Base-by-base conservation (phyloP, 139 green algal species). In the Micromonas pusilla region DNA sequence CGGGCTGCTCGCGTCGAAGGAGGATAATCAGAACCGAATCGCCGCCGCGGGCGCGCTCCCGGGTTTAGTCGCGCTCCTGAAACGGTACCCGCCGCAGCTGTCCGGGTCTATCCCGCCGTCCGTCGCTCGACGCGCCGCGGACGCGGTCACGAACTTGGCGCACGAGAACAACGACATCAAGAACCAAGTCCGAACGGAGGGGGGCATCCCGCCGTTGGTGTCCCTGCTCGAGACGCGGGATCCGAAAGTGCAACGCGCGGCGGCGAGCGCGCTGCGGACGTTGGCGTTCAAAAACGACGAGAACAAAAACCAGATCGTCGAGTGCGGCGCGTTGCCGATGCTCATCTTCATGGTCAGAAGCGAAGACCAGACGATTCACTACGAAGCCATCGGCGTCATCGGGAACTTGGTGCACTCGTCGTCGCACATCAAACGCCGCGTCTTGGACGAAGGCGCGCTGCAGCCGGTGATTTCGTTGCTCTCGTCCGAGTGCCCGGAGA, bases 221-320 rank as follows among this genome's bases (percentile, higher is more conserved):
- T 77, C 79, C 0, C 84, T 99, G 63, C 82, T 98, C 26, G 87
- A 92, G 52, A 87, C 84, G 1, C 86, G 87, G 70, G 94, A 98
- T 75, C 45, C 86, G 54, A 98, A 97, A 84, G 91, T 94, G 31
- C 91, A 97, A 80, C 83, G 91, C 0, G 93, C 94, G 19, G 90
- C 88, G 21, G 92, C 92, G 21, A 90, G 91, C 4, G 89, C 91
- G 0, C 81, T 99, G 83, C 84, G 95, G 31, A 98, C 94, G 2
- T 86, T 99, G 28, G 95, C 95, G 0, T 99, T 99, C 87, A 98
- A 97, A 77, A 98, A 98, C 70, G 93, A 98, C 32, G 91, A 96
- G 54, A 98, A 98, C 88, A 99, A 99, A 81, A 88, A 91, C 32
- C 89, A 94, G 80, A 99, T 99, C 19, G 94, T 98, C 60, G 90